phyloP scores from a whole-genome alignment of 257 asterid genomes.

The Striga asiatica region DNA sequence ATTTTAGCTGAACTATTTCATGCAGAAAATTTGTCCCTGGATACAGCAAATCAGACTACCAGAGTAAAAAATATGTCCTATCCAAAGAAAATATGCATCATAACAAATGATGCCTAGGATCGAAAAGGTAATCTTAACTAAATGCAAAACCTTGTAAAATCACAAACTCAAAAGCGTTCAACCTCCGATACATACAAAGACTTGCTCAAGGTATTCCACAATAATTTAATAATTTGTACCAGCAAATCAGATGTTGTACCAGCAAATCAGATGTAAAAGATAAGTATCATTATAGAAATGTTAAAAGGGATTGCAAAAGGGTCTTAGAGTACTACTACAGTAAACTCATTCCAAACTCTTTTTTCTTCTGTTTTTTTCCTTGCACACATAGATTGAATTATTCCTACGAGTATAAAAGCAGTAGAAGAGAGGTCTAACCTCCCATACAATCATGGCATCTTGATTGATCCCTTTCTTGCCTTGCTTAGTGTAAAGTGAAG shows the following conservation, averaged over 20 bases:
- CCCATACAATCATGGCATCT: constrained; percentile 97
- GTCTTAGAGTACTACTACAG: too few species aligned
- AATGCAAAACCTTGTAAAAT: background rate
- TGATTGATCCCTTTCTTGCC: constrained; percentile 88
- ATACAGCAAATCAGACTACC: background rate
- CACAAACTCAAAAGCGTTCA: background rate
- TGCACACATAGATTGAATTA: too few species aligned
- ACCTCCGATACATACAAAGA: background rate
- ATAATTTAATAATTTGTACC: too few species aligned
- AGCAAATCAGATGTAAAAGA: too few species aligned
- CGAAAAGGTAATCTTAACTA: too few species aligned
- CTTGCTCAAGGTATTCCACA: background rate
- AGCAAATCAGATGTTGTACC: too few species aligned
- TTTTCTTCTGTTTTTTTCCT: too few species aligned
- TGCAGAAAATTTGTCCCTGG: too few species aligned
- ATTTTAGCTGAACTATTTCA: too few species aligned
- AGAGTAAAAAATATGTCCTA: too few species aligned
- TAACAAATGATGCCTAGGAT: background rate
- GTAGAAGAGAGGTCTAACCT: constrained; percentile 35
- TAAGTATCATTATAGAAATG: background rate
- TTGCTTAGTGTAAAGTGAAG: constrained; percentile 62
- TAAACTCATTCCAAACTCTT: background rate
- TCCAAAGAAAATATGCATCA: background rate
- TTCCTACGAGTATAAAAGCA: too few species aligned
- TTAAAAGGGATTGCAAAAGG: background rate